Percentiles rank a stretch among this genome's conserved stretches.
Conservation (phyloP, 1,284 basidiomycete species). For the Thecaphora thlaspeos region DNA sequence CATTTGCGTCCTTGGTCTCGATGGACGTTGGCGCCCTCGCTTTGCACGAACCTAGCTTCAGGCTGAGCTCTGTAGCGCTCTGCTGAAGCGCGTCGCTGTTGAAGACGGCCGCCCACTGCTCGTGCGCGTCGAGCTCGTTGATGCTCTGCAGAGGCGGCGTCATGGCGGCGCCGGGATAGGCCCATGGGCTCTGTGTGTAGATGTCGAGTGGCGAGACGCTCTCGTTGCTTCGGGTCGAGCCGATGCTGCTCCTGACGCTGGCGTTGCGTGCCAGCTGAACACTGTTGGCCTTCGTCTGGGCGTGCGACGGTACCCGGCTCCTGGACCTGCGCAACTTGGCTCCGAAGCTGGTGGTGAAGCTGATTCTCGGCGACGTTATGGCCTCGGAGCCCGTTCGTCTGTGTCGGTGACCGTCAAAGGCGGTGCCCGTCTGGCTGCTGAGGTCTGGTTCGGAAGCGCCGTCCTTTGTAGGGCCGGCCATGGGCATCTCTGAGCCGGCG, state of each 20-base stretch:
- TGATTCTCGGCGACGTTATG: conserved; percentile 8
- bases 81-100: neutral
- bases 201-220: conserved; percentile 23
- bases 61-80: neutral
- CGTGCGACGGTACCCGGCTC: conserved; percentile 13
- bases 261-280: conserved; percentile 3
- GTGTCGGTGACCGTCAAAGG: neutral
- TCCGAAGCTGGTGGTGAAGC: conserved; percentile 25
- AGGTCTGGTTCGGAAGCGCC: neutral
- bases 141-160: neutral
- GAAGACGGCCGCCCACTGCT: neutral
- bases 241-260: conserved; percentile 7
- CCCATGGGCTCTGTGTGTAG: neutral
- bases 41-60: neutral
- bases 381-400: conserved; percentile 4
- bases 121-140: neutral
- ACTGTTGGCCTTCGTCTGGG: conserved; percentile 10
- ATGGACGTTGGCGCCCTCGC: neutral
- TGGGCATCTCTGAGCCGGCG: no score
- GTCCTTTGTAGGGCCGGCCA: neutral
- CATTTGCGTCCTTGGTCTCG: neutral
- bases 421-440: no score
- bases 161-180: no score
- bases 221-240: conserved; percentile 4
- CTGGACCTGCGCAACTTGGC: conserved; percentile 15